phyloP scores from a whole-genome alignment of 345 rosid genomes.

The Bruguiera sexangula region DNA sequence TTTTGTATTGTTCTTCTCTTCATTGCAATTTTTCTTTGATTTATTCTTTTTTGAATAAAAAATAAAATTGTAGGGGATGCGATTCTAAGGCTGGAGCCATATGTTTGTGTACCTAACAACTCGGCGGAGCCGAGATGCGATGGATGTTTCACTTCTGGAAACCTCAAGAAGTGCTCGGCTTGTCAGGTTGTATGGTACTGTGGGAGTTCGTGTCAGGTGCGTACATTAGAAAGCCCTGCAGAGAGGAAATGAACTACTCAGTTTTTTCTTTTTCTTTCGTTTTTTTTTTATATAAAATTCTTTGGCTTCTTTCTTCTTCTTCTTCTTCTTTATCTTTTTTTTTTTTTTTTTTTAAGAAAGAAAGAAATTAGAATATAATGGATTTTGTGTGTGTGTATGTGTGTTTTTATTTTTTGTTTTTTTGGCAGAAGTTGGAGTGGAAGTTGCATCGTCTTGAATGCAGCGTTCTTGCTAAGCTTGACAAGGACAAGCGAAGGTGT shows the following conservation, averaged over 20 bases:
- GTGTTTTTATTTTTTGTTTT: background rate
- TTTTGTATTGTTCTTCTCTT: background rate
- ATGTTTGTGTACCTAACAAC: conserved; percentile 56
- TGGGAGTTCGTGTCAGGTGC: conserved; percentile 78
- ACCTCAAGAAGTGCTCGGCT: conserved; percentile 67
- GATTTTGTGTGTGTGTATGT: background rate
- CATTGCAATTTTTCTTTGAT: no score
- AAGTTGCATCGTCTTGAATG: conserved; percentile 82
- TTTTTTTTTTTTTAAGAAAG: background rate
- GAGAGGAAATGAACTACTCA: background rate
- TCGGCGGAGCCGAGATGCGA: conserved; percentile 52
- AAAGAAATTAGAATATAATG: background rate
- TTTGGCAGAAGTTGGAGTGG: conserved; percentile 71
- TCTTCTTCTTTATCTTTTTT: no score
- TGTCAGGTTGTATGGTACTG: conserved; percentile 80
- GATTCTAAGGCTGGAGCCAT: conserved; percentile 71
- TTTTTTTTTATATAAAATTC: background rate
- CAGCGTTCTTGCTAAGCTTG: conserved; percentile 56
- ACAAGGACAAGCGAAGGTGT: conserved; percentile 50
- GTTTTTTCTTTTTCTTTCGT: background rate
- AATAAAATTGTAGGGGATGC: conserved; percentile 55
- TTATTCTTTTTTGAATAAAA: background rate
- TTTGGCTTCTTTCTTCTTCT: background rate
- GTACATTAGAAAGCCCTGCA: background rate
- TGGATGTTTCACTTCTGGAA: conserved; percentile 50